Base-by-base conservation (phyloP, 1,284 basidiomycete genomes). In the Crepidotus sp. region DNA sequence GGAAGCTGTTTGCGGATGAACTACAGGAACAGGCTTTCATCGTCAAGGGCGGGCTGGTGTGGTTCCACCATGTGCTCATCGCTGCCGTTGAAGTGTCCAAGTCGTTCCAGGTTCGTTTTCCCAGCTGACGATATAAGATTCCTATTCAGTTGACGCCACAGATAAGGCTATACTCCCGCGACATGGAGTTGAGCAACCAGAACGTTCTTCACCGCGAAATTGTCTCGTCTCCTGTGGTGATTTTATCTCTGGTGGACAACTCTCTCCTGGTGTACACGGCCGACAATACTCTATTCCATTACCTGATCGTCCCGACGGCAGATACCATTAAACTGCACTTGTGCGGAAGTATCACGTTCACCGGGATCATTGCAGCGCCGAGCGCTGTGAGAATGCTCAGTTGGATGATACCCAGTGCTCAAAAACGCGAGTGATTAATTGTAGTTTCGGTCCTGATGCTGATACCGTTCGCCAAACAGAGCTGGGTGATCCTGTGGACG, bases 11-110 rank as follows among this genome's bases (percentile, higher is more conserved):
- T 57, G 73, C 73, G 7, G 81, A 83, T 52, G 76, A 85, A 49
- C 68, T 77, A n/a, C 91, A 98, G 62, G 95, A 98, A 60, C 80
- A 90, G 53, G 80, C 81, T 0, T 96, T 98, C 57, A 63, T 72
- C 2, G 93, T 99, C 9, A 78, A 82, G 56, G 96, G 96, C 14
- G 96, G 96, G 3, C 63, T 99, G 55, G 65, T 95, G 15, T 99
- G 96, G 96, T 98, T 96, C 60, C 89, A 95, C 54, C 94, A 97
- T 59, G 89, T 98, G 3, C 71, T 99, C 41, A 83, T 99, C 47
- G 93, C 80, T 14, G 92, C 91, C 8, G 83, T 92, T 15, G 93
- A 95, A 57, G 73, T 83, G n/a, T 74, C 76, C 11, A 83, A 77
- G 56, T 76, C 80, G 2, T 82, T 83, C 57, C 88, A 91, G 70